phyloP scores from a whole-genome alignment of 331 rosid genomes.

The Malus hybrid region DNA sequence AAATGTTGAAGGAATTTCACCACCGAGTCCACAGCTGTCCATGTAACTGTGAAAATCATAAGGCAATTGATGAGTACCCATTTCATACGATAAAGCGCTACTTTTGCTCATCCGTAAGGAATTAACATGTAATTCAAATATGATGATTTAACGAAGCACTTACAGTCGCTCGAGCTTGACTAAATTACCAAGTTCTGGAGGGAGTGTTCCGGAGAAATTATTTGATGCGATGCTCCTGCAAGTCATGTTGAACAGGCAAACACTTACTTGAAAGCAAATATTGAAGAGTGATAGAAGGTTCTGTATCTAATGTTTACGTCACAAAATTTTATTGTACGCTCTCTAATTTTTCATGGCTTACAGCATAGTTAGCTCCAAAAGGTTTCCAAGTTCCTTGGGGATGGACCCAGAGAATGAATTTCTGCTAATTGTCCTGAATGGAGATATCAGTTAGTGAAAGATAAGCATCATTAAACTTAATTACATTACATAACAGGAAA shows the following conservation, averaged over 20 bases:
- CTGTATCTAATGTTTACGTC: background rate
- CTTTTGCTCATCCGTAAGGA: background rate
- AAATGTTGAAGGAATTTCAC: too few species aligned
- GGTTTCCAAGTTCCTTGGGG: slow-evolving; percentile 36
- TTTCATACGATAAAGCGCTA: background rate
- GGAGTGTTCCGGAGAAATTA: slow-evolving; percentile 21
- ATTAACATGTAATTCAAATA: background rate
- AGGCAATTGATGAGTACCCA: background rate
- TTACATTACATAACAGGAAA: too few species aligned
- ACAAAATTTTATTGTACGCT: background rate
- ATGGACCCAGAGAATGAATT: slow-evolving; percentile 19
- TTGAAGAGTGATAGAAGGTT: background rate
- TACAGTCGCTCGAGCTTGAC: slow-evolving; percentile 6
- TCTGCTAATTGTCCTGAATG: slow-evolving; percentile 9
- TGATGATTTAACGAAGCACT: background rate
- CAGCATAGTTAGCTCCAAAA: slow-evolving; percentile 4
- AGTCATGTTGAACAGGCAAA: background rate
- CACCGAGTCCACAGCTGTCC: too few species aligned
- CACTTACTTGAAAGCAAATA: background rate
- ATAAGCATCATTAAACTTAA: background rate
- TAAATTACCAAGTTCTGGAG: slow-evolving; percentile 25
- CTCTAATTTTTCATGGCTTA: background rate
- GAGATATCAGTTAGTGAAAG: background rate
- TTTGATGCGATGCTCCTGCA: slow-evolving; percentile 8
- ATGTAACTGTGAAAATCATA: too few species aligned